A percentile compares a stretch with the other conserved stretches of the same genome.
Conservation (phyloP, 148 eudicot genomes). For the Heliamphora exappendiculata region DNA sequence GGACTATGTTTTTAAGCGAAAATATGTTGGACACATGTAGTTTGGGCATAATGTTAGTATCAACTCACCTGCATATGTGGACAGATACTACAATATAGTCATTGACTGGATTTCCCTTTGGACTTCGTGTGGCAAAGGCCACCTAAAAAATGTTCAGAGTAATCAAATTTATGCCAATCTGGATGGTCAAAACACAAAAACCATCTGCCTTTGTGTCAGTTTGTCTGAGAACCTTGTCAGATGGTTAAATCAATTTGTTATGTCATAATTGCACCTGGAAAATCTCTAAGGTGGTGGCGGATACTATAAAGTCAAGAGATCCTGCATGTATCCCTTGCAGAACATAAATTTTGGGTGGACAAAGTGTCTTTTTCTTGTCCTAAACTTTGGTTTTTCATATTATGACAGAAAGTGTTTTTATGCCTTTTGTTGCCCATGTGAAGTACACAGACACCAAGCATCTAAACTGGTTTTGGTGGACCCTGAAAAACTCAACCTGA, state of each 20-base stretch:
- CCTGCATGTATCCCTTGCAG: neutral
- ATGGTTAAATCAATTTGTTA: neutral
- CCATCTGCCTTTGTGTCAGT: neutral
- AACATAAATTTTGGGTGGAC: neutral
- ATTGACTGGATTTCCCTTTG: neutral
- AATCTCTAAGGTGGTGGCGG: neutral
- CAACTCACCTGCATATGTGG: neutral
- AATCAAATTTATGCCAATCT: neutral
- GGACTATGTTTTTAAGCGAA: neutral
- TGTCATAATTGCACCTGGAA: neutral
- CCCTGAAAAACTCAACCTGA: neutral
- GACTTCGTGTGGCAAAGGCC: neutral
- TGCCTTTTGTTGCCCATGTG: neutral
- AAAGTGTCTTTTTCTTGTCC: neutral
- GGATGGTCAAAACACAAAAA: neutral
- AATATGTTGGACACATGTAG: neutral
- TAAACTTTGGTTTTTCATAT: neutral
- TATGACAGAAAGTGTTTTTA: neutral
- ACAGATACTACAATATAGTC: neutral
- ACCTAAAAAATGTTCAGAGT: neutral
- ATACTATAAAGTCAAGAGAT: neutral
- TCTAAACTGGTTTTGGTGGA: neutral
- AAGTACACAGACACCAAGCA: neutral
- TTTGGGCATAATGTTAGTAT: neutral
- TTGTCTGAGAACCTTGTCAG: neutral